These are phyloP conservation scores for Canna indica DNA, from an alignment of 176 grass and related monocot genomes.

Conservation along the genomic window DNA sequence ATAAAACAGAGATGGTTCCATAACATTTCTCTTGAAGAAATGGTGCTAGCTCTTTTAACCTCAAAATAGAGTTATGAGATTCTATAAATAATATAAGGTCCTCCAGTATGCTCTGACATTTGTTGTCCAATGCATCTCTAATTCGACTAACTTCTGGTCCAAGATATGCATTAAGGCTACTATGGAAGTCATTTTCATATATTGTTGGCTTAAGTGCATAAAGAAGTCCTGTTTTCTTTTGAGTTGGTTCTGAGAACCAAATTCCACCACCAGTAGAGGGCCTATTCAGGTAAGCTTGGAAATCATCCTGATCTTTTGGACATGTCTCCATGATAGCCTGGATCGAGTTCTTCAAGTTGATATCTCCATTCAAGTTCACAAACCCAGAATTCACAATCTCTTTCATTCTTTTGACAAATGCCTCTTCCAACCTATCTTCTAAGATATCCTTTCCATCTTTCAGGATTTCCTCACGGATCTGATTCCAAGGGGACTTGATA, in stretches of 20 bases:
- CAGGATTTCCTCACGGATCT: slow-evolving; percentile 72
- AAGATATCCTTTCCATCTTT: slow-evolving; percentile 86
- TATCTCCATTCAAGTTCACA: slow-evolving; percentile 38
- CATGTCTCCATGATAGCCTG: slow-evolving; percentile 38
- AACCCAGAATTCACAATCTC: slow-evolving; percentile 71
- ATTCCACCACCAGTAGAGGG: slow-evolving; percentile 37
- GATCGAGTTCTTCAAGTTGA: slow-evolving; percentile 57
- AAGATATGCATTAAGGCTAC: slow-evolving; percentile 65
- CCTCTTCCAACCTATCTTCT: slow-evolving; percentile 72
- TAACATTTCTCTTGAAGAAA: slow-evolving; percentile 91
- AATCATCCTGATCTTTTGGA: slow-evolving; percentile 43
- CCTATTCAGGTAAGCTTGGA: slow-evolving; percentile 46
- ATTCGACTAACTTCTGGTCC: slow-evolving; percentile 70
- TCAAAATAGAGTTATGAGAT: slow-evolving; percentile 72
- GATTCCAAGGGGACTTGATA: slow-evolving; percentile 88
- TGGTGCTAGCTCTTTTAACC: slow-evolving; percentile 83
- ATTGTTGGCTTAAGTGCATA: slow-evolving; percentile 70
- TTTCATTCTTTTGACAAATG: slow-evolving; percentile 76
- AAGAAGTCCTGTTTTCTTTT: slow-evolving; percentile 74
- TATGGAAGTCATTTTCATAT: slow-evolving; percentile 85
- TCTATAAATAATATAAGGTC: slow-evolving; percentile 86
- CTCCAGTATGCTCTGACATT: slow-evolving; percentile 87
- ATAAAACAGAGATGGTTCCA: slow-evolving; percentile 41
- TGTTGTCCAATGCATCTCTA: slow-evolving; percentile 73
- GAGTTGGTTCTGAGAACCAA: slow-evolving; percentile 91